phyloP scores from a whole-genome alignment of 805 yeast genomes.

The Kuraishia piskuri region DNA sequence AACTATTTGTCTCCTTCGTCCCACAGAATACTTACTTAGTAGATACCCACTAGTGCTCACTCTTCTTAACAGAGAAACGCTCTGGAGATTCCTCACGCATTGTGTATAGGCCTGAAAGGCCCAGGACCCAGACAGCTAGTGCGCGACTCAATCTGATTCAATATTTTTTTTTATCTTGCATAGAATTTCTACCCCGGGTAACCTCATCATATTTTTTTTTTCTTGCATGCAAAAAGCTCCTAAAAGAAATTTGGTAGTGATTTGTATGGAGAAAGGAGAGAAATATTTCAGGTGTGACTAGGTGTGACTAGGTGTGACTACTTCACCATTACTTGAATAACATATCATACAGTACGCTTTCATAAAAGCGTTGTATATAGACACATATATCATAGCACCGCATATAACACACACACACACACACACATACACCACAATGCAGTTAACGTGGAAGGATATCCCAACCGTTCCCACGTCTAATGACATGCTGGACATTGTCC shows the following conservation, averaged over 20 bases:
- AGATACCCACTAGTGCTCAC: too few species aligned
- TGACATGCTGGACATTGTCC: constrained; percentile 92
- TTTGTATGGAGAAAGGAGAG: not conserved
- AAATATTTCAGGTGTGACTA: too few species aligned
- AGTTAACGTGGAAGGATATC: constrained; percentile 96
- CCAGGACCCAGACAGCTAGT: too few species aligned
- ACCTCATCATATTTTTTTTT: not conserved
- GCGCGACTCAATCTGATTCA: not conserved
- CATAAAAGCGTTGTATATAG: not conserved
- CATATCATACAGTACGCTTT: too few species aligned
- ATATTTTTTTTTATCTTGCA: not conserved
- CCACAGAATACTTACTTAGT: too few species aligned
- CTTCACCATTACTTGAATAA: too few species aligned
- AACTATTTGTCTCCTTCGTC: too few species aligned
- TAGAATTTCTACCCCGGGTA: not conserved
- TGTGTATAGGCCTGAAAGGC: too few species aligned
- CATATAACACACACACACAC: not conserved
- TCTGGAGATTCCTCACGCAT: too few species aligned
- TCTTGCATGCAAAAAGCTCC: not conserved
- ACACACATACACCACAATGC: constrained; percentile 43
- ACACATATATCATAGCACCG: not conserved
- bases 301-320: too few species aligned
- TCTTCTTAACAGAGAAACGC: too few species aligned
- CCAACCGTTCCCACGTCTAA: constrained; percentile 89
- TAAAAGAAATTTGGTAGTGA: not conserved